Percentiles rank a stretch among this genome's conserved stretches.
These are phyloP conservation scores for Cladosporium austrohemisphaericum DNA, from an alignment of 2,329 filamentous ascomycete species.

Conservation along the genomic window DNA sequence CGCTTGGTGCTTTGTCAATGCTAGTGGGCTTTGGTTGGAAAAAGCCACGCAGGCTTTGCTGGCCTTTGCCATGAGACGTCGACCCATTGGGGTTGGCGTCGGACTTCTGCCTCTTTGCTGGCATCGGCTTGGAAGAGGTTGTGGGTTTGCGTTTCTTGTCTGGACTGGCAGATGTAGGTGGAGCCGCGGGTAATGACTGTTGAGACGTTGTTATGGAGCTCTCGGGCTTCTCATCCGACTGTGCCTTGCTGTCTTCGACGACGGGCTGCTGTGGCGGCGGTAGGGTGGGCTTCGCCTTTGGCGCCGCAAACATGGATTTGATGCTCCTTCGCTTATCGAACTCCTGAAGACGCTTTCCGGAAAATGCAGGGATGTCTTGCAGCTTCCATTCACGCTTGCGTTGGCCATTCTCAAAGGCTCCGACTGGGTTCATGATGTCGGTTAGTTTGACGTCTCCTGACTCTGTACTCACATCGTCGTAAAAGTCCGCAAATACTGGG, in stretches of 20 bases:
- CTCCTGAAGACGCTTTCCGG: conserved; percentile 79
- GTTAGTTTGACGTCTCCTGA: conserved; percentile 52
- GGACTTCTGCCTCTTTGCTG: conserved; percentile 52
- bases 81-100: conserved; percentile 24
- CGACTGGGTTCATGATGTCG: conserved; percentile 75
- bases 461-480: conserved; percentile 54
- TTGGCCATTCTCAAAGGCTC: conserved; percentile 65
- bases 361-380: conserved; percentile 68
- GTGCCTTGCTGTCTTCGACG: not conserved
- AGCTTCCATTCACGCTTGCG: conserved; percentile 63
- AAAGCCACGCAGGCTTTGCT: conserved; percentile 70
- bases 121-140: conserved; percentile 26
- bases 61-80: conserved; percentile 41
- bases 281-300: conserved; percentile 34
- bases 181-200: not conserved
- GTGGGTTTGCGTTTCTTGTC: conserved; percentile 35
- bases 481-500: conserved; percentile 76
- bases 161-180: not conserved
- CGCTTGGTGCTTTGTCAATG: not conserved
- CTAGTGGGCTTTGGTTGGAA: conserved; percentile 60
- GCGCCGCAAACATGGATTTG: conserved; percentile 77
- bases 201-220: not conserved
- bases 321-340: conserved; percentile 83
- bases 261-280: conserved; percentile 2
- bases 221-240: not conserved